Evolutionary conservation across 768 basidiomycete species (phyloP).

Genomic region (Cyclocybe cylindracea): DNA sequence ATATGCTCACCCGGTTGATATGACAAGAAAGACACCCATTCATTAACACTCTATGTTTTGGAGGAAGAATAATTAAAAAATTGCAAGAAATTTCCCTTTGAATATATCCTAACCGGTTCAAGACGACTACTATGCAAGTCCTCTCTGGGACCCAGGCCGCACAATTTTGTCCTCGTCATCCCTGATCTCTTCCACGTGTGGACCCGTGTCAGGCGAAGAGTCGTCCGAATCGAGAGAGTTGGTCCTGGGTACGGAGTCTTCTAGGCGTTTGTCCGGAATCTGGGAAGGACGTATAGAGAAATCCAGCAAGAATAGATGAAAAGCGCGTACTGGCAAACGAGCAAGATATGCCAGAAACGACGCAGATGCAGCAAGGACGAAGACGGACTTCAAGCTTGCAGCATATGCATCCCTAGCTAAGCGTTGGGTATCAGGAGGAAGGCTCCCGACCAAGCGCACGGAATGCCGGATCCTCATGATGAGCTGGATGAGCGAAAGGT

Average conservation of each 20-base stretch:
- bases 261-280: conserved; percentile 46
- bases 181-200: conserved; percentile 17
- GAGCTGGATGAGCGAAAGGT: conserved; percentile 34
- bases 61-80: too few relatives aligned
- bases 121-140: too few relatives aligned
- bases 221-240: conserved; percentile 4
- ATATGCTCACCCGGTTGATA: conserved; percentile 17
- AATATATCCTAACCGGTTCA: neutral
- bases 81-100: too few relatives aligned
- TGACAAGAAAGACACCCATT: conserved; percentile 3
- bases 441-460: conserved; percentile 50
- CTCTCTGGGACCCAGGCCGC: conserved; percentile 1
- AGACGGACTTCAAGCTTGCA: conserved; percentile 59
- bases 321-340: conserved; percentile 57
- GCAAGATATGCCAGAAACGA: conserved; percentile 61
- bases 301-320: neutral
- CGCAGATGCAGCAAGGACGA: conserved; percentile 56
- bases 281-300: conserved; percentile 9
- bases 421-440: conserved; percentile 53
- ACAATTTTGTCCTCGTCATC: conserved; percentile 22
- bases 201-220: conserved; percentile 6
- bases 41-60: conserved; percentile 1
- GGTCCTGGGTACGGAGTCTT: conserved; percentile 18
- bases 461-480: conserved; percentile 66
- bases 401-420: conserved; percentile 64